Evolutionary conservation across 1,284 basidiomycete species (phyloP), one percentile per base, ranked within the genome.

Genomic region (Malassezia restricta): DNA sequence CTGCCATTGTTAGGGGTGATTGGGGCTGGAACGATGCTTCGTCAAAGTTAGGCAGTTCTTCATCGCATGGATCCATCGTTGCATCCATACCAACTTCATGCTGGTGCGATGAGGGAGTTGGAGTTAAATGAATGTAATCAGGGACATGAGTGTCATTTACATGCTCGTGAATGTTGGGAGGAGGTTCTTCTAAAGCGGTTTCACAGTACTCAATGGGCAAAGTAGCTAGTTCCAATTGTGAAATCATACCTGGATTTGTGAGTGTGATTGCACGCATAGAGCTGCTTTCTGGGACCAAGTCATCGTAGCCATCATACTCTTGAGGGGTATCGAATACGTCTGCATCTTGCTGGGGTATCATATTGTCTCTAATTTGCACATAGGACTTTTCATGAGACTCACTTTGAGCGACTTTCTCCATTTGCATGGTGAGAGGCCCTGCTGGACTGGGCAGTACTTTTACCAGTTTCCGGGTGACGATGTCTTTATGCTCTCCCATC

Each of bases 261-360:
- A 35, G 33, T 15, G 33, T 35, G 3, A 35, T 35, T 15, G 33
- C 33, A 11, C 33, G 33, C 33, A 35, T 35, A 12, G 33, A 35
- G 33, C 15, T 35, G 33, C 33, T 15, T 15, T 35, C 33, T 35
- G 11, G 33, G 28, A 32, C 42, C 1, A 47, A 55, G 43, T 68
- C 64, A 31, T 66, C 63, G 45, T 66, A 68, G 2, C 64, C 65
- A 24, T 68, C 65, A 41, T 68, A 68, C 29, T 68, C 65, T 15
- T 59, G 49, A 3, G 59, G 57, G 49, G 56, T 52, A 28, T 42
- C 51, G 43, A 65, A 66, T n/a, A 47, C 40, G 15, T 35, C 33
- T 35, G 15, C 3, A 12, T 12, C 5, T 35, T 35, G 33, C 15
- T 35, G 33, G 33, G 33, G 33, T 12, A 35, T 11, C 11, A 5